phyloP scores from a whole-genome alignment of 306 rosid genomes.

The Cercis canadensis region DNA sequence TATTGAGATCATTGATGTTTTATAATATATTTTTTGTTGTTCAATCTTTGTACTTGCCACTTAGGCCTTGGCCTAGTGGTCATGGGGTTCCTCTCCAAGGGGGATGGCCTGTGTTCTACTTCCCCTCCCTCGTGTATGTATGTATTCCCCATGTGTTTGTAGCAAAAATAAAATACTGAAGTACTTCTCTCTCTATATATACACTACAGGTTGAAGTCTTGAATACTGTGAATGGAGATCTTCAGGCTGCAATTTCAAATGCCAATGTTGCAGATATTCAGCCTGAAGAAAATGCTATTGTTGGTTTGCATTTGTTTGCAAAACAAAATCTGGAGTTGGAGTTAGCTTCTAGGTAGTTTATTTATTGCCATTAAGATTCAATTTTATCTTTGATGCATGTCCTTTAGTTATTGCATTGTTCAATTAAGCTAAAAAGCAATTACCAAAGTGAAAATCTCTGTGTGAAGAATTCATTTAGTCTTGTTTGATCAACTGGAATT shows the following conservation, averaged over 20 bases:
- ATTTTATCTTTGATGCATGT: constrained; percentile 18
- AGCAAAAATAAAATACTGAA: neutral
- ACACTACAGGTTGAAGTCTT: constrained; percentile 76
- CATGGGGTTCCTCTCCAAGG: no score
- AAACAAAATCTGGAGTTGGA: constrained; percentile 49
- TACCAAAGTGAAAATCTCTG: neutral
- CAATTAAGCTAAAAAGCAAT: neutral
- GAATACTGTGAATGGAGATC: constrained; percentile 75
- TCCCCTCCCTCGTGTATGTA: no score
- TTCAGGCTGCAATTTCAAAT: constrained; percentile 48
- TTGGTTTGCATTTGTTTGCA: constrained; percentile 80
- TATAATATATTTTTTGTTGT: constrained; percentile 21
- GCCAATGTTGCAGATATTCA: constrained; percentile 26
- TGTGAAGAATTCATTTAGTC: neutral
- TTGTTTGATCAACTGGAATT: no score
- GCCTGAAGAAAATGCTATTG: constrained; percentile 59
- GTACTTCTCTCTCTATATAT: constrained; percentile 3
- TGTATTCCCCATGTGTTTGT: no score
- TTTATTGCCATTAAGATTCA: constrained; percentile 8
- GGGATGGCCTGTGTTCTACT: no score
- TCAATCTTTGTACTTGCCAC: neutral
- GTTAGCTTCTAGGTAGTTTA: constrained; percentile 57
- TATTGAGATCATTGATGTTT: constrained; percentile 17
- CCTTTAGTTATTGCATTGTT: neutral
- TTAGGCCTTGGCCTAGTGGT: no score